Evolutionary conservation across 495 filamentous ascomycete species (phyloP).

Genomic region (Ramalina intermedia): DNA sequence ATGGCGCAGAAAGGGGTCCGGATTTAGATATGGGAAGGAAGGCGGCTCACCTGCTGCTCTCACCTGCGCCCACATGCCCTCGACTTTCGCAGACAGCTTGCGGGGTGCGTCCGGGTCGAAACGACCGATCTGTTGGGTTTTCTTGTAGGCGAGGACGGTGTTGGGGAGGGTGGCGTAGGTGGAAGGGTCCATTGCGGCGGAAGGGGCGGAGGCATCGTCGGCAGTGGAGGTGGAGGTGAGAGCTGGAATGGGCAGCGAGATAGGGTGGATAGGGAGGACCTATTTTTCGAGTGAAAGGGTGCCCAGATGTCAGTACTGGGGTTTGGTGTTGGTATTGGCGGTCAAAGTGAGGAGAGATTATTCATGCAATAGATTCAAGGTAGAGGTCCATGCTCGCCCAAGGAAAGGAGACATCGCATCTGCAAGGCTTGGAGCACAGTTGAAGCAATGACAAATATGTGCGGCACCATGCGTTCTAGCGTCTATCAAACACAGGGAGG

Average conservation of each 20-base stretch:
- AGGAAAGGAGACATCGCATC: no score
- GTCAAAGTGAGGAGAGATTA: no score
- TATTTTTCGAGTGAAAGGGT: not conserved
- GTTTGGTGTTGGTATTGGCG: not conserved
- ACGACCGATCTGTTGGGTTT: constrained; percentile 75
- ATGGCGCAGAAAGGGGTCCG: not conserved
- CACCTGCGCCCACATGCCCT: constrained; percentile 50
- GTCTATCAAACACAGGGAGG: not conserved
- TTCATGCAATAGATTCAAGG: no score
- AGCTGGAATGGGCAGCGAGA: constrained; percentile 36
- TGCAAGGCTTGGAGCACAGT: no score
- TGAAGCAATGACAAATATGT: not conserved
- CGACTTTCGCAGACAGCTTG: constrained; percentile 51
- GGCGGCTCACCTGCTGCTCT: constrained; percentile 34
- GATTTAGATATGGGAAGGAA: not conserved
- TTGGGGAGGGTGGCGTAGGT: constrained; percentile 74
- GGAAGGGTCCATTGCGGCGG: constrained; percentile 67
- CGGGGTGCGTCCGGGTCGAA: constrained; percentile 76
- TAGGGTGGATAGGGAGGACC: constrained; percentile 3
- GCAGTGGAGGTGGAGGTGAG: constrained; percentile 54
- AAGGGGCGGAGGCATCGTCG: constrained; percentile 65
- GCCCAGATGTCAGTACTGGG: not conserved
- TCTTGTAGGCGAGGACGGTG: constrained; percentile 89
- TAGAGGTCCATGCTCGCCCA: no score
- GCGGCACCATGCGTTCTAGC: not conserved